phyloP scores from a whole-genome alignment of 805 yeast species.

The Metschnikowia noctiluminum region DNA sequence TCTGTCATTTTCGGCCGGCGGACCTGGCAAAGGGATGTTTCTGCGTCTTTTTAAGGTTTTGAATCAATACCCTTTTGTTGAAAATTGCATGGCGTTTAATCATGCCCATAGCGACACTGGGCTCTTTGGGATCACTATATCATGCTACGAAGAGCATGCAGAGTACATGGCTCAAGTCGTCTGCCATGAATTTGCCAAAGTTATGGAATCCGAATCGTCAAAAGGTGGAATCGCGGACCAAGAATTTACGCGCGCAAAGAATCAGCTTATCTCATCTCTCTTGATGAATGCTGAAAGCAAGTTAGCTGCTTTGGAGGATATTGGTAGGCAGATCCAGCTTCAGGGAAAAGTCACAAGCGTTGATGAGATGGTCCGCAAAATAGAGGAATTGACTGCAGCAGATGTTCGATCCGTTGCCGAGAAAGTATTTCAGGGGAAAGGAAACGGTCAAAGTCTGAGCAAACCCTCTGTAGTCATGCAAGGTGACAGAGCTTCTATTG shows the following conservation, averaged over 20 bases:
- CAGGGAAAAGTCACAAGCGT: constrained; percentile 74
- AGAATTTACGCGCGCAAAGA: constrained; percentile 88
- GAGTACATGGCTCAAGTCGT: constrained; percentile 78
- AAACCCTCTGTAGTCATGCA: constrained; percentile 85
- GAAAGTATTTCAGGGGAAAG: constrained; percentile 66
- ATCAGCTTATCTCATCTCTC: constrained; percentile 81
- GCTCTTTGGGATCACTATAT: constrained; percentile 80
- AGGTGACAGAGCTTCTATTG: constrained; percentile 82
- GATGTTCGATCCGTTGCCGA: constrained; percentile 76
- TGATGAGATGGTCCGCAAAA: constrained; percentile 74
- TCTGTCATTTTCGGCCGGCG: constrained; percentile 96
- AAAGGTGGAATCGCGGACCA: constrained; percentile 60
- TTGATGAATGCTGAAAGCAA: constrained; percentile 92
- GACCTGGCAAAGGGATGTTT: constrained; percentile 99
- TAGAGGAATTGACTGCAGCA: constrained; percentile 59
- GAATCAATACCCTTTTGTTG: constrained; percentile 88
- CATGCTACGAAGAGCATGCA: constrained; percentile 85
- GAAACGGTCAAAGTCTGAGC: constrained; percentile 45
- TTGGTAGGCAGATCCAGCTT: constrained; percentile 91
- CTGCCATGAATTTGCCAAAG: constrained; percentile 40
- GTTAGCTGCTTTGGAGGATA: constrained; percentile 90
- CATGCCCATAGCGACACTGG: constrained; percentile 91
- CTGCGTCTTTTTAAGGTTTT: constrained; percentile 87
- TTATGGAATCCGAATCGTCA: constrained; percentile 29
- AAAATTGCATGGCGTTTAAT: constrained; percentile 82